Base-by-base conservation (phyloP, 2,329 filamentous ascomycete species). In the Xylaria sp. region DNA sequence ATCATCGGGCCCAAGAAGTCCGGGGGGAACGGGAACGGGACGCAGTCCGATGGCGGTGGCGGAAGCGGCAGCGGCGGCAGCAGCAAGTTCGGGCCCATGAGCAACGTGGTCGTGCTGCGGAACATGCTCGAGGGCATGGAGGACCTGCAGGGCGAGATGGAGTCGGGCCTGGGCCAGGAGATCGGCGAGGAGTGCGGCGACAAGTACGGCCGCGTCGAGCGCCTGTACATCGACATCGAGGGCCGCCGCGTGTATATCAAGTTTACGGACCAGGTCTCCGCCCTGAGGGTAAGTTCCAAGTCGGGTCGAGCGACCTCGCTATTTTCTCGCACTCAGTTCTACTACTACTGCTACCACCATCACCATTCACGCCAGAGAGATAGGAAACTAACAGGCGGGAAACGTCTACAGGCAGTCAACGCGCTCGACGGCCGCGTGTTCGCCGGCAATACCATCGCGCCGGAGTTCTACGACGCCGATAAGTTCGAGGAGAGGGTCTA, bases 181-280 rank as follows among this genome's bases (percentile, higher is more conserved):
- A 97, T 99, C 72, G 94, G 94, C 6, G 91, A 97, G 67, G 91
- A 96, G 69, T 97, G 95, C 72, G 87, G 87, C 45, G 85, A 91
- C 61, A 92, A 92, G 85, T 96, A 96, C 69, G 92, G 92, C 16
- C 83, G 85, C 41, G 89, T 96, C 4, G 90, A 95, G 71, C 80
- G 91, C 62, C 78, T 96, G 17, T 88, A 87, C 66, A 87, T 97
- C 53, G 85, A 90, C 66, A 78, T 85, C 41, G 76, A 81, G 60
- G 78, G 78, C 44, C 74, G 78, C 11, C 84, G 86, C 48, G 94
- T 99, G 4, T 97, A 96, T 71, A 91, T 99, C 71, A 91, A 95
- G 71, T 99, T 97, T 69, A 93, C 90, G 2, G 89, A 89, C 62
- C 84, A 88, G 65, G 78, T 97, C 49, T 94, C 90, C 42, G 94